Conservation (phyloP, 73 alveolate species). For the Uronychia binucleata region DNA sequence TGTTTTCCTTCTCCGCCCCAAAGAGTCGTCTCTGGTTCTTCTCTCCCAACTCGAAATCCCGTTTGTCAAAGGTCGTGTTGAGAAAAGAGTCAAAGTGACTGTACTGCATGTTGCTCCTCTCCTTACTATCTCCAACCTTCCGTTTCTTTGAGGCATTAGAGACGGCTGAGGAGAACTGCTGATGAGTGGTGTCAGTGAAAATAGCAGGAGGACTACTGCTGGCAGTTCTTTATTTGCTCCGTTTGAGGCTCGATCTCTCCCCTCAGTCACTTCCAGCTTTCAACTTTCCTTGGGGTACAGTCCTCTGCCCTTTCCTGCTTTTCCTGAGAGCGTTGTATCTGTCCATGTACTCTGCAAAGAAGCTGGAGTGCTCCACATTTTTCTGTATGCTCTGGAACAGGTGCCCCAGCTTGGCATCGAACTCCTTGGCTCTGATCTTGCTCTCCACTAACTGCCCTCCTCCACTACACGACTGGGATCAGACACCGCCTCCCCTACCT, state of each 20-base stretch:
- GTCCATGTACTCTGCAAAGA: neutral
- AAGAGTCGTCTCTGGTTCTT: neutral
- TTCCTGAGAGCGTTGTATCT: neutral
- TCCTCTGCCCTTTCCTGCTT: neutral
- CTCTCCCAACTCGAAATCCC: neutral
- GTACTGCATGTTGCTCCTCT: neutral
- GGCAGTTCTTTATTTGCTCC: neutral
- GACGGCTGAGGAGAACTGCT: too few relatives aligned
- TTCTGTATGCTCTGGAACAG: neutral
- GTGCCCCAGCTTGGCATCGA: neutral
- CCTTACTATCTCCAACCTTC: neutral
- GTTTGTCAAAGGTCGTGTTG: neutral
- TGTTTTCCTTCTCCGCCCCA: neutral
- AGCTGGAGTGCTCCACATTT: neutral
- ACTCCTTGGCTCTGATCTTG: neutral
- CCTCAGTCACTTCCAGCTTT: neutral
- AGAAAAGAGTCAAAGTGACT: neutral
- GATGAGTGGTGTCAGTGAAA: neutral
- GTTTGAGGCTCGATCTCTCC: neutral
- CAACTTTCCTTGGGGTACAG: neutral
- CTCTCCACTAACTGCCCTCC: neutral
- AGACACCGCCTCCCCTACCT: neutral
- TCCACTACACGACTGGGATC: neutral
- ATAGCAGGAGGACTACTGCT: neutral
- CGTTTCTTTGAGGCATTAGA: neutral